Evolutionary conservation across 495 filamentous ascomycete genomes (phyloP).

Genomic region (Talaromyces ruber): DNA sequence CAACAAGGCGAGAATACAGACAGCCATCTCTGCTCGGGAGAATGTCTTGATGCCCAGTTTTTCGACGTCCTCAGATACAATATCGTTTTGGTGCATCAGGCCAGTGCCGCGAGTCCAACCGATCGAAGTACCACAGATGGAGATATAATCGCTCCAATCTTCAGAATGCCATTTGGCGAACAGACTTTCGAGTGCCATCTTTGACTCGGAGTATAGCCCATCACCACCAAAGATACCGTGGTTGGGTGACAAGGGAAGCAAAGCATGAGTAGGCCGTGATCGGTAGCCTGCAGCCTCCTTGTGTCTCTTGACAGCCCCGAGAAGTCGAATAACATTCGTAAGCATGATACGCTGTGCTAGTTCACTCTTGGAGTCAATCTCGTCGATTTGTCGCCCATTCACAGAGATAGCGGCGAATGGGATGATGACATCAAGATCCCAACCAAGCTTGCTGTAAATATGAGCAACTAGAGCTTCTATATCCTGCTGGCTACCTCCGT

Average conservation of each 20-base stretch:
- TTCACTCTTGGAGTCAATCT: conserved; percentile 12
- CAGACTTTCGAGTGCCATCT: conserved; percentile 11
- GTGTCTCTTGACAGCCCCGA: neutral
- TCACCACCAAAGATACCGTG: neutral
- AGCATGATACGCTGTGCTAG: conserved; percentile 17
- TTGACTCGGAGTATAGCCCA: neutral
- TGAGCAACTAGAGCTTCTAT: conserved; percentile 11
- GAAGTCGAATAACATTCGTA: neutral
- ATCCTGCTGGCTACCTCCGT: conserved; percentile 22
- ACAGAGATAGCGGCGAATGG: conserved; percentile 20
- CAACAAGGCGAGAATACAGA: conserved; percentile 12
- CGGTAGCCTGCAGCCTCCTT: neutral
- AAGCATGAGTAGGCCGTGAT: neutral
- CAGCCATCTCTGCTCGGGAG: conserved; percentile 15
- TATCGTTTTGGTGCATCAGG: conserved; percentile 13
- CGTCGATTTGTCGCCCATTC: conserved; percentile 13
- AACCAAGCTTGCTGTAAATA: conserved; percentile 12
- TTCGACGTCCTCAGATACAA: conserved; percentile 13
- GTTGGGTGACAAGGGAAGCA: neutral
- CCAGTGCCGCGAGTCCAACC: conserved; percentile 18
- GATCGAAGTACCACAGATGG: conserved; percentile 16
- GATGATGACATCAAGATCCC: conserved; percentile 16
- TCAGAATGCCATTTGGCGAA: conserved; percentile 14
- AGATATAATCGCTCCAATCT: conserved; percentile 12
- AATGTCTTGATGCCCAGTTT: conserved; percentile 11